A percentile compares a stretch with the other conserved stretches of the same genome.
Evolutionary conservation across 805 yeast species (phyloP).

Genomic region (Wickerhamiella occidentalis): DNA sequence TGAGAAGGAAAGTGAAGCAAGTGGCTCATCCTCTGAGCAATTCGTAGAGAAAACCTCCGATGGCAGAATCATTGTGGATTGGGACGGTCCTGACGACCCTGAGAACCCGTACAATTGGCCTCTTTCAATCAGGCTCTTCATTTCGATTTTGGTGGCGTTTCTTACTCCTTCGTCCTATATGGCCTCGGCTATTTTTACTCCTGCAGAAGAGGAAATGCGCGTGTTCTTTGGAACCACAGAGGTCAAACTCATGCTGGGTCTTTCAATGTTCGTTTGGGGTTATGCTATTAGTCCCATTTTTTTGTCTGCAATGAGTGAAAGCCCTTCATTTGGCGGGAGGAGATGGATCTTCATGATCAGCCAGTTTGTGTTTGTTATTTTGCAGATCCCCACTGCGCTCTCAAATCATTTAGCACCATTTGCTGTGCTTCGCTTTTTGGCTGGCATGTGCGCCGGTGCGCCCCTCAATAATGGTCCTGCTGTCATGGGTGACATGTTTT

Average conservation of each 20-base stretch:
- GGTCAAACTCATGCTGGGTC: constrained; percentile 39
- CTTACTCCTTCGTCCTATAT: constrained; percentile 43
- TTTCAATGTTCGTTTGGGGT: constrained; percentile 45
- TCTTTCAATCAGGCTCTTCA: constrained; percentile 29
- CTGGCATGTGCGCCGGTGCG: constrained; percentile 47
- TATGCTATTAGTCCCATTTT: constrained; percentile 49
- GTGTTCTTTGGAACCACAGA: constrained; percentile 34
- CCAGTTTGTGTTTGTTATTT: constrained; percentile 35
- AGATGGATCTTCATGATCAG: constrained; percentile 37
- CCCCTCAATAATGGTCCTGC: constrained; percentile 50
- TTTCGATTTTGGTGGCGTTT: constrained; percentile 33
- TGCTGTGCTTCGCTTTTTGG: constrained; percentile 39
- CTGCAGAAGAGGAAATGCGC: constrained; percentile 37
- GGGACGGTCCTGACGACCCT: constrained; percentile 26
- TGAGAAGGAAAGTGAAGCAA: neutral
- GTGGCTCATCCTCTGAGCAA: too few relatives aligned
- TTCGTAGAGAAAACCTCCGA: neutral
- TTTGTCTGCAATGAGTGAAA: constrained; percentile 45
- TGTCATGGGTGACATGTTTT: constrained; percentile 39
- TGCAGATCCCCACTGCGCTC: constrained; percentile 48
- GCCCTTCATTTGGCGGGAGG: constrained; percentile 36
- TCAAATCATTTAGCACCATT: constrained; percentile 40
- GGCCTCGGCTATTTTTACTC: constrained; percentile 49
- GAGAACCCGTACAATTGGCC: constrained; percentile 49
- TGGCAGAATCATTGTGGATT: constrained; percentile 21